phyloP scores from a whole-genome alignment of 257 asterid genomes.

The Solanum tarapatanum region DNA sequence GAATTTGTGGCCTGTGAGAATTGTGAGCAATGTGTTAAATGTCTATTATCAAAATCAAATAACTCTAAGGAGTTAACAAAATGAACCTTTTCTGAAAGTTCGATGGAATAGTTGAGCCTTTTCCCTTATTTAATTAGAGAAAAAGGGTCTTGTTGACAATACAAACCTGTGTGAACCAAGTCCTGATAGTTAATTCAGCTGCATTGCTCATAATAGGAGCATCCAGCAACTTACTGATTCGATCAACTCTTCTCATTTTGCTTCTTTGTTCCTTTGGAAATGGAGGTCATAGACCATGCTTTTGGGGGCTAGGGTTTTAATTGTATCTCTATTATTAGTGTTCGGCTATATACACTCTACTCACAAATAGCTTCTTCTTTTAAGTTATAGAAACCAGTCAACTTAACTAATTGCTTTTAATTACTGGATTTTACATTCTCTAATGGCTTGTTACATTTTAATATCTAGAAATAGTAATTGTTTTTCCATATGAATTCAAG shows the following conservation, averaged over 20 bases:
- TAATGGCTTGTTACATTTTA: no score
- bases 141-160: neutral
- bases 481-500: neutral
- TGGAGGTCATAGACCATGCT: neutral
- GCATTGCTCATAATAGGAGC: neutral
- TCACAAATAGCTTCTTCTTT: neutral
- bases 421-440: no score
- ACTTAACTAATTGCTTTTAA: no score
- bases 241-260: neutral
- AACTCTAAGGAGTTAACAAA: no score
- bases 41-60: no score
- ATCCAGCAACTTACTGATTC: neutral
- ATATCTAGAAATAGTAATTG: no score
- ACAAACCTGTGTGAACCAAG: neutral
- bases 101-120: no score
- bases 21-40: no score
- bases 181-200: neutral
- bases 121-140: neutral
- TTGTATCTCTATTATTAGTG: neutral
- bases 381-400: neutral
- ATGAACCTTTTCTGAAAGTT: no score
- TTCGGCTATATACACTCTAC: neutral
- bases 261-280: neutral
- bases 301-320: no score
- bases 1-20: no score